Evolutionary conservation across 305 asterid species (phyloP), one percentile per base, ranked within the genome.

Genomic region (Plantago rigida): DNA sequence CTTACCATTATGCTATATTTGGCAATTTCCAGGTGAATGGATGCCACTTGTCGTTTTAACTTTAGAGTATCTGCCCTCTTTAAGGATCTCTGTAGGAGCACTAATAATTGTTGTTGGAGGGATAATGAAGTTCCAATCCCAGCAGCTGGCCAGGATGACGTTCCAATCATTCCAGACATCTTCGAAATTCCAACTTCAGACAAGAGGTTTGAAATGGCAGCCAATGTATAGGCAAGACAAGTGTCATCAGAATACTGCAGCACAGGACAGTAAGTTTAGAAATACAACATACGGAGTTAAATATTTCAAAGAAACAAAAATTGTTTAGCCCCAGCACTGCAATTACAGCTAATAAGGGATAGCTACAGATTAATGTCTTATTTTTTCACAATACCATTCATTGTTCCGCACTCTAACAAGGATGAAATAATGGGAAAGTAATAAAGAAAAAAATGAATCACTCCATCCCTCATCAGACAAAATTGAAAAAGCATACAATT

Each of bases 21-120:
- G 51, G 98, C 95, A 76, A 86, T 83, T 60, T 87, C 87, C 59
- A 91, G 84, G 77, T 84, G 98, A 79, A 83, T 80, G 67, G 98
- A 84, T 28, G 96, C 90, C 77, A 86, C 87, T 71, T 87, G 67
- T 60, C 87, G 82, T 72, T 83, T 91, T 65, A 87, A 76, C 73
- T 87, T 86, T 60, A 80, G 70, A 77, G 87, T 82, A 78, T 84
- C 95, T 34, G 98, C 95, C 74, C 98, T 78, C 82, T 82, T 91
- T 69, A 88, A 75, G 65, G 96, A 91, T 72, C 98, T 82, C 69
- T 81, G 77, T 71, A 91, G 71, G 63, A 91, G 96, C 75, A 87
- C 89, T 80, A 75, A 86, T 60, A 91, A 79, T 63, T 87, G 96
- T 60, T 91, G 95, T 71, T 91, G 96, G 68, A 78, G 84, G 36